Conservation (phyloP, 2,329 filamentous ascomycete species). For the Lasiodiplodia sp. region DNA sequence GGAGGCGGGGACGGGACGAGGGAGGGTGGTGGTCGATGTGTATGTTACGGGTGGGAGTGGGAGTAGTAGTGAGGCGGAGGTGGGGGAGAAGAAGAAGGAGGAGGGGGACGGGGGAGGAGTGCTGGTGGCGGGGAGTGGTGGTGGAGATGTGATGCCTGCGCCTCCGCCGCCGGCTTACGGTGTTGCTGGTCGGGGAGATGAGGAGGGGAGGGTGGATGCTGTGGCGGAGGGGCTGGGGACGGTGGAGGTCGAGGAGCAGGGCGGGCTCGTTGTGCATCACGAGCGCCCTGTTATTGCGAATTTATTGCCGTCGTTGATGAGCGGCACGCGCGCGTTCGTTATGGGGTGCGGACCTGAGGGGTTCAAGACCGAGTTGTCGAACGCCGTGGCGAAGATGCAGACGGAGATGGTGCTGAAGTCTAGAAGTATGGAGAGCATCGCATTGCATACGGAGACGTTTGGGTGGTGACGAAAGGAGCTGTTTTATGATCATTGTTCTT, state of each 20-base stretch:
- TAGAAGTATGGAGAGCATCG: conserved; percentile 4
- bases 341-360: conserved; percentile 14
- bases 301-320: not conserved
- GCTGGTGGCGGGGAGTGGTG: not conserved
- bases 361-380: not conserved
- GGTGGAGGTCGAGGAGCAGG: no score
- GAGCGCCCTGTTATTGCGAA: not conserved
- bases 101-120: not conserved
- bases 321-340: conserved; percentile 1
- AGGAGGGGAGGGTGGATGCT: not conserved
- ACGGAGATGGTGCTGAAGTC: conserved; percentile 7
- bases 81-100: not conserved
- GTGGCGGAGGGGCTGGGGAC: not conserved
- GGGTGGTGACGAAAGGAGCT: not conserved
- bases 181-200: not conserved
- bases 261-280: not conserved
- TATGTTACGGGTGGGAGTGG: conserved; percentile 29
- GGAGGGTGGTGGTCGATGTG: conserved; percentile 32
- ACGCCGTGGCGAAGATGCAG: conserved; percentile 8
- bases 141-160: not conserved
- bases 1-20: not conserved
- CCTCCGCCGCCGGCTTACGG: not conserved
- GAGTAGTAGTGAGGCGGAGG: not conserved
- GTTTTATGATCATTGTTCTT: not conserved
- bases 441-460: conserved; percentile 12